Evolutionary conservation across 179 eudicot genomes (phyloP).

Genomic region (Beta macrorhiza): DNA sequence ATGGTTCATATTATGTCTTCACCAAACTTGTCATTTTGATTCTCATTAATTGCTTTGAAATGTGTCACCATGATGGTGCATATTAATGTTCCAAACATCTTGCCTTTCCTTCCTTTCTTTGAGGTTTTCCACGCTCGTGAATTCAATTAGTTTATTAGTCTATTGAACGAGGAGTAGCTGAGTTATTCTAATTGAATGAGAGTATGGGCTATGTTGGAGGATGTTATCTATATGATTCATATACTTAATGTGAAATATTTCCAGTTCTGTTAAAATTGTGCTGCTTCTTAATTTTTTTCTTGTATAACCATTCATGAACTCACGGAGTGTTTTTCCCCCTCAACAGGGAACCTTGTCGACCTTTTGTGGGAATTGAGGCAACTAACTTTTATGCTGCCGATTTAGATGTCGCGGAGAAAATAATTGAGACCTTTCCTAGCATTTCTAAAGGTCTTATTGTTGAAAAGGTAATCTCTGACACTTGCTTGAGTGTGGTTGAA

Average conservation of each 20-base stretch:
- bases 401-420: background rate
- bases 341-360: conserved; percentile 14
- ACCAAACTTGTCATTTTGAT: too few species aligned
- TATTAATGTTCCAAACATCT: background rate
- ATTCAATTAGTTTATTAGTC: too few species aligned
- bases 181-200: background rate
- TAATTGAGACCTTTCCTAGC: conserved; percentile 17
- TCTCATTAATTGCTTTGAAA: conserved; percentile 3
- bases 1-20: too few species aligned
- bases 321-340: background rate
- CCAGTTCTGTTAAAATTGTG: background rate
- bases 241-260: background rate
- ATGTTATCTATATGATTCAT: background rate
- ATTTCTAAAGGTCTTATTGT: conserved; percentile 18
- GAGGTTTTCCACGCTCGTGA: background rate
- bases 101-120: background rate
- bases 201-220: background rate
- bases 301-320: background rate
- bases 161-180: too few species aligned
- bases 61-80: background rate
- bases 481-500: background rate
- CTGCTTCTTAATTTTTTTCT: background rate
- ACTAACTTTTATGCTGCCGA: conserved; percentile 10
- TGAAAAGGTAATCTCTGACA: conserved; percentile 17
- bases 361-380: conserved; percentile 9